Evolutionary conservation across 306 rosid species (phyloP), one percentile per base, ranked within the genome.

Genomic region (Hylodesmum podocarpum): DNA sequence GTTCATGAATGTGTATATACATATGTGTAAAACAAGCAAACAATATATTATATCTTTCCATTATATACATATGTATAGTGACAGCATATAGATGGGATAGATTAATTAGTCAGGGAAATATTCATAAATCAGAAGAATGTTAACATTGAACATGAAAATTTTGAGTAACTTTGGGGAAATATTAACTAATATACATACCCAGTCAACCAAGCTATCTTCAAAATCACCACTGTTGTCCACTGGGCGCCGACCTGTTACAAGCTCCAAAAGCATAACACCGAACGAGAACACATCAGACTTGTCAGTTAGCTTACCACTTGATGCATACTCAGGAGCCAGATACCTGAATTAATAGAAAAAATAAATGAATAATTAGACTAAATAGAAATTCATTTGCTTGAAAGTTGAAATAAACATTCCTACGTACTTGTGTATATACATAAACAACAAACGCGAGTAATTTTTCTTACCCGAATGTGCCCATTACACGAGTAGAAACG

Each of bases 281-380:
- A 18, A 95, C 0, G 98, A 95, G 85, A 95, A 95, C 14, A 95
- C 92, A 58, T 95, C 97, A 3, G 97, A 92, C 80, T 94, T 94
- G 24, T 94, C 97, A 0, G 95, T 94, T 78, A 94, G 81, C 87
- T 94, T 94, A 25, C 97, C 98, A 39, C 84, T 92, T 24, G 98
- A 90, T 58, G 98, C 98, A 54, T 92, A 92, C 76, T 94, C 98
- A 14, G 98, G 98, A 73, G 98, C 98, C 86, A 94, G 63, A 73
- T 94, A 94, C 72, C 97, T 94, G 71, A 47, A 75, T 74, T 41
- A 36, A 7, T 25, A 14, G 2, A 55, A 47, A 8, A 36, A 24
- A 14, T 61, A 0, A 55, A 47, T 5, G 19, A 24, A 14, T 61
- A 0, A 50, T 40, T 61, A 69, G 14, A 34, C 36, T 25, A 37